Conservation (phyloP, 345 rosid species). For the Linum tenue region DNA sequence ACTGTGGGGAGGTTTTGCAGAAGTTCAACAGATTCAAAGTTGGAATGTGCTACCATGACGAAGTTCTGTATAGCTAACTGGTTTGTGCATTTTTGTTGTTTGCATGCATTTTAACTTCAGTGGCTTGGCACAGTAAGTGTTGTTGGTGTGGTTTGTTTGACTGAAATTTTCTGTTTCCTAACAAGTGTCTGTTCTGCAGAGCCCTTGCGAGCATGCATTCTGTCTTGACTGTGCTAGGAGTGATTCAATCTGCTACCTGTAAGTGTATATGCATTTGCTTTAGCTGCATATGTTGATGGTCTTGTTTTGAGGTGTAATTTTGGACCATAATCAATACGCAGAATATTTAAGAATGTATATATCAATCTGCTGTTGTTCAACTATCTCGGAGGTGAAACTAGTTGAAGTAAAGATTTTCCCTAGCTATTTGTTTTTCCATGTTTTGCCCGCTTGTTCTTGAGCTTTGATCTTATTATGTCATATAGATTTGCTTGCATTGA, state of each 20-base stretch:
- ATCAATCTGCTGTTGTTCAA: neutral
- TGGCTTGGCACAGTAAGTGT: conserved; percentile 2
- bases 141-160: neutral
- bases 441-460: neutral
- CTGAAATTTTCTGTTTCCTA: neutral
- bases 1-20: neutral
- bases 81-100: neutral
- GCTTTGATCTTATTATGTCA: neutral
- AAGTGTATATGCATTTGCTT: conserved; percentile 25
- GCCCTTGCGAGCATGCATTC: conserved; percentile 91
- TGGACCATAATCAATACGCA: neutral
- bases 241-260: conserved; percentile 94
- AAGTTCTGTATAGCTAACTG: neutral
- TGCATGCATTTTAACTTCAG: neutral
- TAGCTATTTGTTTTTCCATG: neutral
- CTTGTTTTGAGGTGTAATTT: neutral
- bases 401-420: neutral
- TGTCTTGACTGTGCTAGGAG: conserved; percentile 94
- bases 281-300: neutral
- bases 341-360: no score
- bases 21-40: neutral
- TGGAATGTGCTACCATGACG: neutral
- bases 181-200: conserved; percentile 36
- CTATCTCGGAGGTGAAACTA: neutral
- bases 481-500: neutral